Conservation (phyloP, 2,329 filamentous ascomycete species). For the Grosmannia serpens region DNA sequence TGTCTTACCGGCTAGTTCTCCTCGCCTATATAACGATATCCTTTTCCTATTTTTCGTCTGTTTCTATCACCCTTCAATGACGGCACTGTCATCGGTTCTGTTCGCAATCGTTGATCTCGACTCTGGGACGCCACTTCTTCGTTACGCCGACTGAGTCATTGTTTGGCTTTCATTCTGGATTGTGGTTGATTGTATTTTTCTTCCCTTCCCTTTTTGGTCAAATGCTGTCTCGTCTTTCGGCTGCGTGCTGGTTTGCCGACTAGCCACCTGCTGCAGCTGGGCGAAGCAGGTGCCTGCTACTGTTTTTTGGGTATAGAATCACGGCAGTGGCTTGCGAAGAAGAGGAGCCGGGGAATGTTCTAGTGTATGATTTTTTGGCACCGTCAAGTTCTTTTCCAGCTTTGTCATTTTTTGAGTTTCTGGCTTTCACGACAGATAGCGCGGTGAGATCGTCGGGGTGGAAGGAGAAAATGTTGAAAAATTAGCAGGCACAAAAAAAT, state of each 20-base stretch:
- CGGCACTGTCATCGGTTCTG: neutral
- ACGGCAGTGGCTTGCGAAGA: neutral
- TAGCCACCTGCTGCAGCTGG: neutral
- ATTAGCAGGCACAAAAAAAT: neutral
- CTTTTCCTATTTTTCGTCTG: constrained; percentile 2
- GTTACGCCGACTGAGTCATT: neutral
- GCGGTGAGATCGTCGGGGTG: neutral
- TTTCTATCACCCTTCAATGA: neutral
- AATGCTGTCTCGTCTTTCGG: neutral
- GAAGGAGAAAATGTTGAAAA: neutral
- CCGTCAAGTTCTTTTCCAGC: neutral
- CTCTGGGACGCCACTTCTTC: neutral
- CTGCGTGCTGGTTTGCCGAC: neutral
- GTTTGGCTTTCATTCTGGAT: neutral
- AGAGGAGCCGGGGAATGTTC: neutral
- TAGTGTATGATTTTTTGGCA: neutral
- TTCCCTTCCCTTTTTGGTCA: neutral
- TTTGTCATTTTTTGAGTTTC: neutral
- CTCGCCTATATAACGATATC: constrained; percentile 9
- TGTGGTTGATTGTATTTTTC: neutral
- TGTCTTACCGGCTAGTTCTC: neutral
- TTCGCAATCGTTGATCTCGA: neutral
- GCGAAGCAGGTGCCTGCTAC: neutral
- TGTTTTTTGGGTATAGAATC: neutral
- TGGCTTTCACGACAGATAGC: neutral